phyloP scores from a whole-genome alignment of 2,329 filamentous ascomycete genomes.

The Alternaria brassicae region DNA sequence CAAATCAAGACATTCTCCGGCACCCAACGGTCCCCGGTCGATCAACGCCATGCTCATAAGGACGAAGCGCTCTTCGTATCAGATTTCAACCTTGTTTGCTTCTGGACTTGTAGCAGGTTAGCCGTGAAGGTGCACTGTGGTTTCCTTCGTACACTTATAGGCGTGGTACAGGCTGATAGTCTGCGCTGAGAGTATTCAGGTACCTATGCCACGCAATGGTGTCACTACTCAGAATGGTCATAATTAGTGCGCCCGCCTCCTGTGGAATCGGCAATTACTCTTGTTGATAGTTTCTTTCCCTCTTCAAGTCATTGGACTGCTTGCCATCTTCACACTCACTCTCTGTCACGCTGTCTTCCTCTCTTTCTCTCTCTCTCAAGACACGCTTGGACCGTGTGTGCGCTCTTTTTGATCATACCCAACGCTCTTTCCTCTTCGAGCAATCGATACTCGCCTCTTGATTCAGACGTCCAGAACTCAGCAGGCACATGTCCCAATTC shows the following conservation, averaged over 20 bases:
- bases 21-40: neutral
- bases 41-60: slow-evolving; percentile 8
- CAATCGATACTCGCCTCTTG: neutral
- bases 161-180: slow-evolving; percentile 13
- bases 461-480: slow-evolving; percentile 8
- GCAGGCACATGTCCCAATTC: slow-evolving; percentile 25
- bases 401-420: neutral
- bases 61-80: neutral
- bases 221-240: slow-evolving; percentile 21
- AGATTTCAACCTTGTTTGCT: neutral
- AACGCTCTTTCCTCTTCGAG: neutral
- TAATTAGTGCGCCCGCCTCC: slow-evolving; percentile 4
- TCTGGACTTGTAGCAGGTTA: slow-evolving; percentile 1
- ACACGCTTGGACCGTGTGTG: neutral
- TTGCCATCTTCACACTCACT: neutral
- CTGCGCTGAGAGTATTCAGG: neutral
- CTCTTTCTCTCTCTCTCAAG: neutral
- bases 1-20: slow-evolving; percentile 3
- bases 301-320: neutral
- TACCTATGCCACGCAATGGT: slow-evolving; percentile 27
- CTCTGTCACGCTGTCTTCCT: neutral
- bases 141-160: neutral
- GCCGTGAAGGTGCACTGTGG: slow-evolving; percentile 9
- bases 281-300: neutral
- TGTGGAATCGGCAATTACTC: neutral